Evolutionary conservation across 1,139 yeast species (phyloP).

Genomic region (Zygoascus meyerae): DNA sequence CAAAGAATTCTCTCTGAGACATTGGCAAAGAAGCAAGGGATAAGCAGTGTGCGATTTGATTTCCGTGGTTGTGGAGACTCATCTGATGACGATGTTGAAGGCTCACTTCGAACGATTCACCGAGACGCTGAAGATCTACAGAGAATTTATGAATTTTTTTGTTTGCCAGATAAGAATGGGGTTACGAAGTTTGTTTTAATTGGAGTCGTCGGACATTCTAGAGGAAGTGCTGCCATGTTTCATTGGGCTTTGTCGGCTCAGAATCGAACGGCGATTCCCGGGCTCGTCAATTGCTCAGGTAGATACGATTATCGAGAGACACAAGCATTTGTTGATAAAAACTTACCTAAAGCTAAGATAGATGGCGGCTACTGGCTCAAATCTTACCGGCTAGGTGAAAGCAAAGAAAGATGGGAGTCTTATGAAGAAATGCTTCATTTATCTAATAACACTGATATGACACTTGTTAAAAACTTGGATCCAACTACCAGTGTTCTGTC

Average conservation of each 20-base stretch:
- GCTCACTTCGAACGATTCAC: conserved; percentile 48
- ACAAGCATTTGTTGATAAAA: conserved; percentile 33
- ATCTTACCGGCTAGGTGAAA: conserved; percentile 49
- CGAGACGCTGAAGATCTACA: conserved; percentile 69
- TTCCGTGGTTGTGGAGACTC: conserved; percentile 84
- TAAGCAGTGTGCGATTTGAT: conserved; percentile 67
- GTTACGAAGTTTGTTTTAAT: conserved; percentile 34
- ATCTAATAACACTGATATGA: conserved; percentile 49
- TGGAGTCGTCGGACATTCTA: conserved; percentile 63
- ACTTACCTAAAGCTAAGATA: conserved; percentile 35
- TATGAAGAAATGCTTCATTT: conserved; percentile 46
- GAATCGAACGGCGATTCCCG: conserved; percentile 45
- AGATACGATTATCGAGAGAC: conserved; percentile 40
- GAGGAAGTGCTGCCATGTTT: conserved; percentile 77
- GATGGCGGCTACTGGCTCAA: conserved; percentile 38
- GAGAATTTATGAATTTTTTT: conserved; percentile 15
- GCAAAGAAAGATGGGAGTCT: conserved; percentile 40
- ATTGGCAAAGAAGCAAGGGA: conserved; percentile 55
- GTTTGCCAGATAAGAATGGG: conserved; percentile 19
- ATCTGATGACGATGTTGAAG: conserved; percentile 43
- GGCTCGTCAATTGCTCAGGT: conserved; percentile 66
- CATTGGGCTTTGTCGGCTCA: conserved; percentile 56
- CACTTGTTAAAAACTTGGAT: conserved; percentile 40
- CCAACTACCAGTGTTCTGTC: conserved; percentile 49
- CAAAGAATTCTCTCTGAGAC: conserved; percentile 57